phyloP scores from a whole-genome alignment of 257 asterid species.

The Marsdenia floribunda region DNA sequence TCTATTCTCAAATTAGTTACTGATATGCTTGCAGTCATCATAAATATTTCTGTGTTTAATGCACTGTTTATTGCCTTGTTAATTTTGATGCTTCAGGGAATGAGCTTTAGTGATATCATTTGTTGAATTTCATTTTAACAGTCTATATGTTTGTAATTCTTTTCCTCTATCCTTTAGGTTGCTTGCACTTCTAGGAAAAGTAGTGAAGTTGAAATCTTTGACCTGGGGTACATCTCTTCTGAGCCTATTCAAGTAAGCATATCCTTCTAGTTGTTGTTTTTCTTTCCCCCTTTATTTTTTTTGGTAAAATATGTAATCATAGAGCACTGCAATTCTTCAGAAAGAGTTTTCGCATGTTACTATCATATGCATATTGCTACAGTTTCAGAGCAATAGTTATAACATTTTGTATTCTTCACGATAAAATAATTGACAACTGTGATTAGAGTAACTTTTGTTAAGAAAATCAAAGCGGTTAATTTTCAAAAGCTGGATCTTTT shows the following conservation, averaged over 20 bases:
- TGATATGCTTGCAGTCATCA: not conserved
- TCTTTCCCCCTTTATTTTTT: no score
- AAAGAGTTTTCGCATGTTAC: not conserved
- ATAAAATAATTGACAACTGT: not conserved
- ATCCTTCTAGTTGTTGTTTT: constrained; percentile 19
- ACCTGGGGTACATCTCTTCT: constrained; percentile 73
- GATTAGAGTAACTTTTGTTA: not conserved
- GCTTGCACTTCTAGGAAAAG: constrained; percentile 76
- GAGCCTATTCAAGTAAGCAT: constrained; percentile 77
- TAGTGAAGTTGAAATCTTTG: constrained; percentile 57
- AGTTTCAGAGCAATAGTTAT: not conserved
- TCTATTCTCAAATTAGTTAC: not conserved
- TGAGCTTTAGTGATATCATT: not conserved
- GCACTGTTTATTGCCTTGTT: constrained; percentile 7
- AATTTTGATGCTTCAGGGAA: not conserved
- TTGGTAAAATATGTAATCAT: constrained; percentile 13
- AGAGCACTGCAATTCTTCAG: not conserved
- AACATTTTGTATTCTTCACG: not conserved
- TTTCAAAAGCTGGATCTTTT: not conserved
- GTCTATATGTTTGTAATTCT: not conserved
- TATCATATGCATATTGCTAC: not conserved
- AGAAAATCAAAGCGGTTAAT: not conserved
- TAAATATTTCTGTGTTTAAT: not conserved
- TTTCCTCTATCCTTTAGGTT: constrained; percentile 38
- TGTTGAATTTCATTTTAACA: constrained; percentile 6